A percentile compares a stretch with the other conserved stretches of the same genome.
Conservation (phyloP, 2,329 filamentous ascomycete genomes). For the Aureobasidium sp. region DNA sequence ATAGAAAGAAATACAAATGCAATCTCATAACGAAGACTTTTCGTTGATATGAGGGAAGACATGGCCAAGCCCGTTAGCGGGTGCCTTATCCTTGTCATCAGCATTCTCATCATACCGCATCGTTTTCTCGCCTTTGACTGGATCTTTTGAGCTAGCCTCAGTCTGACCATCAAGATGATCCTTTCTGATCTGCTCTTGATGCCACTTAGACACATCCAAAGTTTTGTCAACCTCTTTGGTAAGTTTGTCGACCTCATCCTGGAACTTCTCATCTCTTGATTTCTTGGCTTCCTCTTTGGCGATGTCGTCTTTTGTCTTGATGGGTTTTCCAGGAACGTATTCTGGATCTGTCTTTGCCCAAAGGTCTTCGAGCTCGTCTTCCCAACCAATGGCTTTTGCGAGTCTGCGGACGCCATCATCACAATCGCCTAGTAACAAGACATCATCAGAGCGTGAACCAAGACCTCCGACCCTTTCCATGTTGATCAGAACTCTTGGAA, state of each 20-base stretch:
- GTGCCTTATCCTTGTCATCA: neutral
- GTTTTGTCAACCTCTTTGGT: slow-evolving; percentile 51
- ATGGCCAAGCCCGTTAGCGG: slow-evolving; percentile 12
- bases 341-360: slow-evolving; percentile 62
- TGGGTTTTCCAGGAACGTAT: neutral
- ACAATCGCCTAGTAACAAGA: slow-evolving; percentile 73
- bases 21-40: slow-evolving; percentile 3
- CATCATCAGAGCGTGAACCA: slow-evolving; percentile 72
- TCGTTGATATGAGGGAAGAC: slow-evolving; percentile 17
- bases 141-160: neutral
- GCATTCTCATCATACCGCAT: slow-evolving; percentile 11
- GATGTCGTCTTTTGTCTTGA: slow-evolving; percentile 13
- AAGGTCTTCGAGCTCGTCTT: slow-evolving; percentile 66
- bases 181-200: slow-evolving; percentile 30
- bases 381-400: slow-evolving; percentile 75
- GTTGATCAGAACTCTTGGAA: slow-evolving; percentile 80
- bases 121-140: neutral
- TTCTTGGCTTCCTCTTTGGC: slow-evolving; percentile 22
- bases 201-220: slow-evolving; percentile 39
- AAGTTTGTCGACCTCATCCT: slow-evolving; percentile 50
- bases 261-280: slow-evolving; percentile 46
- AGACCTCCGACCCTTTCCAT: slow-evolving; percentile 72
- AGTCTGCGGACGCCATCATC: slow-evolving; percentile 72
- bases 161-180: slow-evolving; percentile 8
- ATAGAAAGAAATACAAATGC: neutral